These are phyloP conservation scores for Saturnispora kantuleensis DNA, from an alignment of 805 yeast genomes.

Conservation along the genomic window DNA sequence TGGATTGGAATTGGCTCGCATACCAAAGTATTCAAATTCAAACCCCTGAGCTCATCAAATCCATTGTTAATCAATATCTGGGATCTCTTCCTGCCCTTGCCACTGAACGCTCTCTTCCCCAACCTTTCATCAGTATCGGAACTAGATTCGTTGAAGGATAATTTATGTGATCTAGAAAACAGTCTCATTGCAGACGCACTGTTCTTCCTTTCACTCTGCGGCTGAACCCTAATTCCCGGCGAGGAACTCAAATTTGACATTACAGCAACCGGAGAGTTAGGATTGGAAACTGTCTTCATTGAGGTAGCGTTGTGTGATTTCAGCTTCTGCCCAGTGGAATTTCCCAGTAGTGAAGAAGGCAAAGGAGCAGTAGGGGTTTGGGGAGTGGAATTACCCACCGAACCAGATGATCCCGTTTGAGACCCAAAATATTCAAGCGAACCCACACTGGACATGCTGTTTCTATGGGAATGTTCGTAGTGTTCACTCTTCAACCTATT, in stretches of 20 bases:
- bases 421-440: conserved; percentile 30
- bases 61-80: conserved; percentile 11
- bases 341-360: not conserved
- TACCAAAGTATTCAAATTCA: conserved; percentile 54
- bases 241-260: conserved; percentile 16
- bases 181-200: conserved; percentile 20
- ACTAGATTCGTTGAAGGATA: conserved; percentile 33
- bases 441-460: conserved; percentile 32
- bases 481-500: conserved; percentile 81
- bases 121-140: conserved; percentile 57
- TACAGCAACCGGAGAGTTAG: conserved; percentile 16
- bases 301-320: not conserved
- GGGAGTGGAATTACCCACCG: conserved; percentile 16
- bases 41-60: conserved; percentile 12
- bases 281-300: not conserved
- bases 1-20: conserved; percentile 86
- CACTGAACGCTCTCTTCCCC: not conserved
- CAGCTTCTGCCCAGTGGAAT: not conserved
- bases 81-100: not conserved
- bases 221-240: conserved; percentile 10
- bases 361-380: conserved; percentile 16
- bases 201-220: not conserved
- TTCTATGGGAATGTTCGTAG: conserved; percentile 36
- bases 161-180: conserved; percentile 16
- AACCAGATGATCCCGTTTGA: conserved; percentile 15